Conservation (phyloP, 345 rosid genomes). For the Fremontodendron californicum region DNA sequence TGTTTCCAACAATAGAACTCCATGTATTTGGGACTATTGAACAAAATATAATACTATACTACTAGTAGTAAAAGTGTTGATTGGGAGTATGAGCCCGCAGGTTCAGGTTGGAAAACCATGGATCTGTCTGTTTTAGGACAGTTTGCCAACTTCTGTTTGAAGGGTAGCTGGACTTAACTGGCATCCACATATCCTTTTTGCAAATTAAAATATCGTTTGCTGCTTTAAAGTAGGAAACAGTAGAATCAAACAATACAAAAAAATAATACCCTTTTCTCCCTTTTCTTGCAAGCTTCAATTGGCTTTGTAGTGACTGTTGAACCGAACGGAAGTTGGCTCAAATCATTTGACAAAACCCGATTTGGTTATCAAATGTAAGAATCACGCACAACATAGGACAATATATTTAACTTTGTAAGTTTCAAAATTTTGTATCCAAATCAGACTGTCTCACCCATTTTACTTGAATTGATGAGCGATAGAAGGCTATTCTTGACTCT, state of each 20-base stretch:
- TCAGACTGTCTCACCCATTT: neutral
- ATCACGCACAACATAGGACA: neutral
- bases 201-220: neutral
- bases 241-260: neutral
- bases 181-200: neutral
- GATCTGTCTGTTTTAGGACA: neutral
- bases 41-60: neutral
- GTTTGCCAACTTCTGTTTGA: neutral
- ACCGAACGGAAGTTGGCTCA: neutral
- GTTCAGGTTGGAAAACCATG: neutral
- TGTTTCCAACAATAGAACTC: neutral
- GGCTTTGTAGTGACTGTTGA: neutral
- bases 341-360: neutral
- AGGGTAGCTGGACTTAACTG: neutral
- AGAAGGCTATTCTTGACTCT: neutral
- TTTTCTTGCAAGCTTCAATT: conserved; percentile 5
- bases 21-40: neutral
- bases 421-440: neutral
- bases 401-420: neutral
- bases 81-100: neutral
- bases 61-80: neutral
- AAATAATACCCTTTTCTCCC: too few species aligned
- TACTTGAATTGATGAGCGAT: neutral
- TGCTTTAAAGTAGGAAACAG: neutral
- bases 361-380: neutral